phyloP scores from a whole-genome alignment of 2,329 filamentous ascomycete genomes.

The Lojkania enalia region DNA sequence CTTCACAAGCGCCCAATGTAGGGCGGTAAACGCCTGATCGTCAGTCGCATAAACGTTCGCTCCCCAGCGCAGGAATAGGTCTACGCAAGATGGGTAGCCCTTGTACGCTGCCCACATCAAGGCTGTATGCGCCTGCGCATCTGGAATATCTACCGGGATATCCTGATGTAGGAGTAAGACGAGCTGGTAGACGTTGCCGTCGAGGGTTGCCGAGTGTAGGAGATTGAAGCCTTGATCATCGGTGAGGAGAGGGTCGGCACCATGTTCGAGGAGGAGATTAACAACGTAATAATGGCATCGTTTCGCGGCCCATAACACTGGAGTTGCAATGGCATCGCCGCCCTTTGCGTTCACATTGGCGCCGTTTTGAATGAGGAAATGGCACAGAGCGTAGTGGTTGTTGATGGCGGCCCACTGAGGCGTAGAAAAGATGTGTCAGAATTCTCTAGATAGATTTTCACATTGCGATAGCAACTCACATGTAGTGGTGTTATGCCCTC shows the following conservation, averaged over 20 bases:
- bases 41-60: slow-evolving; percentile 89
- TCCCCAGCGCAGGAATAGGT: slow-evolving; percentile 91
- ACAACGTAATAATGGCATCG: slow-evolving; percentile 96
- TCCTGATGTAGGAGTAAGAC: slow-evolving; percentile 91
- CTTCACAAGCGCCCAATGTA: slow-evolving; percentile 97
- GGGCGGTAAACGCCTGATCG: slow-evolving; percentile 88
- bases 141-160: slow-evolving; percentile 88
- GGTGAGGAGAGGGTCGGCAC: slow-evolving; percentile 88
- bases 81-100: slow-evolving; percentile 88
- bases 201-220: slow-evolving; percentile 93
- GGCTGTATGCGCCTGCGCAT: slow-evolving; percentile 87
- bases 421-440: neutral
- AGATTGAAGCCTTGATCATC: slow-evolving; percentile 98
- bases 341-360: slow-evolving; percentile 95
- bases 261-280: slow-evolving; percentile 85
- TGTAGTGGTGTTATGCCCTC: slow-evolving; percentile 96
- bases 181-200: slow-evolving; percentile 90
- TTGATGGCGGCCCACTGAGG: slow-evolving; percentile 96
- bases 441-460: neutral
- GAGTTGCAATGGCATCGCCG: slow-evolving; percentile 90
- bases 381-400: slow-evolving; percentile 96
- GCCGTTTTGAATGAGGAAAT: slow-evolving; percentile 83
- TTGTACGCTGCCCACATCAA: slow-evolving; percentile 99
- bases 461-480: slow-evolving; percentile 57
- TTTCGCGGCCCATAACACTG: slow-evolving; percentile 96